Evolutionary conservation across 192 early-diverging fungal species (phyloP), one percentile per base, ranked within the genome.

Genomic region (Umbelopsis sp.): DNA sequence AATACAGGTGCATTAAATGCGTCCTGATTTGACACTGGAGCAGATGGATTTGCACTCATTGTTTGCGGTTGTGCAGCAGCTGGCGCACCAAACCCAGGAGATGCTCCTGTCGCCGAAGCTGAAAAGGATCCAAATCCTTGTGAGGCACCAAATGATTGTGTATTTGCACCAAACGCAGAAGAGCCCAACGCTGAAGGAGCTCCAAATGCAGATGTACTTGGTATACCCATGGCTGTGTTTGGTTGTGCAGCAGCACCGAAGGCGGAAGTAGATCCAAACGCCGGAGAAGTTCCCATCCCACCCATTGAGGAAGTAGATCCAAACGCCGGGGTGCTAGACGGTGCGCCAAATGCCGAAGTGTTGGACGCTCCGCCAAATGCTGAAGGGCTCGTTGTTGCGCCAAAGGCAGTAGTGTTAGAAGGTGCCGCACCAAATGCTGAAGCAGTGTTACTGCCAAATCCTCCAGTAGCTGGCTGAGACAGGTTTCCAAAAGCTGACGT

Each of bases 1-100:
- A 85, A 85, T 0, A 41, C 25, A 21, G 70, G 72, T 9, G 80
- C 80, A 3, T 64, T 35, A 30, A 74, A 84, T 16, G 80, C 80
- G 18, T 69, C n/a, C 30, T 46, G 55, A 2, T 16, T 30, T 4
- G 55, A 41, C 7, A 46, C 61, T 47, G 37, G 21, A 11, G 13
- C 21, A 12, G 25, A 15, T 0, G 7, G 23, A 41, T n/a, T 11
- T n/a, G 25, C 18, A 45, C 0, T 69, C 15, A 47, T 18, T 3
- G 52, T 9, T 21, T 18, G 44, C 25, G 11, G 23, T 16, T 49
- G 52, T 20, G 33, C 22, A 33, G 51, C 1, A 5, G 41, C 6
- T 27, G 10, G n/a, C 45, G 27, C 44, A 27, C 52, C 45, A 16
- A 27, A 51, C 33, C 44, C 25, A 18, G 47, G 10, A 18, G 9